Evolutionary conservation across 352 stramenopile genomes (phyloP).

Genomic region (Phytophthora multivora): DNA sequence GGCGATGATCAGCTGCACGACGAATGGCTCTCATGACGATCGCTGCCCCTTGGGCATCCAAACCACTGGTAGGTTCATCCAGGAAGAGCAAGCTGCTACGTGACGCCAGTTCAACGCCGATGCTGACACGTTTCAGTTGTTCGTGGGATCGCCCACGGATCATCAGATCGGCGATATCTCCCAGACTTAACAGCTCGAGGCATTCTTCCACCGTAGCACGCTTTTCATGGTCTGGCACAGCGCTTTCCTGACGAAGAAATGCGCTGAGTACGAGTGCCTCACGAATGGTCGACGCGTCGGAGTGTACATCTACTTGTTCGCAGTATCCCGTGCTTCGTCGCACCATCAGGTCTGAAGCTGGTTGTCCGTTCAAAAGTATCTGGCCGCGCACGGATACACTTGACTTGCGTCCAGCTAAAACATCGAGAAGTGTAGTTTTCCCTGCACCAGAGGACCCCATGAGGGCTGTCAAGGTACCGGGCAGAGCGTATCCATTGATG

Average conservation of each 20-base stretch:
- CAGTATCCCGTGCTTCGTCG: constrained; percentile 44
- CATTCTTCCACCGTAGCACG: constrained; percentile 34
- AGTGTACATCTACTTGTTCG: constrained; percentile 87
- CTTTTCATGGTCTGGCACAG: constrained; percentile 31
- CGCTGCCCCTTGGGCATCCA: constrained; percentile 86
- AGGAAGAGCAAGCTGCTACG: constrained; percentile 76
- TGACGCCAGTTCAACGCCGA: constrained; percentile 87
- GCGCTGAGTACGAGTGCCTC: constrained; percentile 91
- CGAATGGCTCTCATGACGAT: constrained; percentile 16
- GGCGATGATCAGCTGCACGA: constrained; percentile 5
- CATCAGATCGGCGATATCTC: constrained; percentile 27
- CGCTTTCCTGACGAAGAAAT: constrained; percentile 53
- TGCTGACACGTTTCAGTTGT: constrained; percentile 47
- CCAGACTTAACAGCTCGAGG: constrained; percentile 37
- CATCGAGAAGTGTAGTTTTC: constrained; percentile 94
- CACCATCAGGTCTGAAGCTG: constrained; percentile 29
- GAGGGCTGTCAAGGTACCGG: constrained; percentile 55
- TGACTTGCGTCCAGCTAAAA: constrained; percentile 89
- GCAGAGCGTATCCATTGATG: constrained; percentile 40
- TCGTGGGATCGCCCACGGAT: constrained; percentile 37
- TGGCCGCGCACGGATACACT: constrained; percentile 58
- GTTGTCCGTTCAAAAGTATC: constrained; percentile 44
- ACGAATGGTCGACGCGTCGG: constrained; percentile 78
- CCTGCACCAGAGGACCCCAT: constrained; percentile 73
- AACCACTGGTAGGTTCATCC: constrained; percentile 57